phyloP scores from a whole-genome alignment of 2,329 filamentous ascomycete genomes.

The Paecilomyces dactylethromorphus region DNA sequence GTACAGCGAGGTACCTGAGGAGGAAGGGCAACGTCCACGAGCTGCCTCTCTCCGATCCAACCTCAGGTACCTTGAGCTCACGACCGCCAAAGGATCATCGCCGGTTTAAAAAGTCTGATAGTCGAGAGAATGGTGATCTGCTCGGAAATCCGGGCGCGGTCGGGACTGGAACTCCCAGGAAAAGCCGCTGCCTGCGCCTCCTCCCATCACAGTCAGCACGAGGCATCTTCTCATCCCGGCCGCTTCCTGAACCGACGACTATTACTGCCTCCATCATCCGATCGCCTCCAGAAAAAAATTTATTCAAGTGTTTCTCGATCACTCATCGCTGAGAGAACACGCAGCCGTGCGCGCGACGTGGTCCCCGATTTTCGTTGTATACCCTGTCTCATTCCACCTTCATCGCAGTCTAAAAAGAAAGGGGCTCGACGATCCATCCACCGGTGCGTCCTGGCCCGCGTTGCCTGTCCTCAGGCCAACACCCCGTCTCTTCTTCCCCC shows the following conservation, averaged over 20 bases:
- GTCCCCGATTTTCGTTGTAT: neutral
- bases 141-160: neutral
- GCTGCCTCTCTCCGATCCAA: neutral
- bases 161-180: neutral
- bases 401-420: constrained; percentile 6
- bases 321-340: neutral
- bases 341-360: too few species aligned
- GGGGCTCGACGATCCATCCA: constrained; percentile 13
- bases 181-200: neutral
- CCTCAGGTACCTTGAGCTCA: neutral
- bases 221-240: neutral
- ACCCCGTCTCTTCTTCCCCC: neutral
- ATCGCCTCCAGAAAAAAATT: neutral
- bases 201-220: neutral
- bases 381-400: neutral
- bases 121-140: neutral
- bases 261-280: neutral
- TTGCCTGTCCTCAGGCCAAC: neutral
- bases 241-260: neutral
- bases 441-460: constrained; percentile 4
- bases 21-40: too few species aligned
- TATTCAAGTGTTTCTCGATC: neutral
- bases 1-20: too few species aligned
- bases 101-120: neutral
- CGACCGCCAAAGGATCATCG: neutral